phyloP scores from a whole-genome alignment of 2,329 filamentous ascomycete species.

The Cladosporium sp. region DNA sequence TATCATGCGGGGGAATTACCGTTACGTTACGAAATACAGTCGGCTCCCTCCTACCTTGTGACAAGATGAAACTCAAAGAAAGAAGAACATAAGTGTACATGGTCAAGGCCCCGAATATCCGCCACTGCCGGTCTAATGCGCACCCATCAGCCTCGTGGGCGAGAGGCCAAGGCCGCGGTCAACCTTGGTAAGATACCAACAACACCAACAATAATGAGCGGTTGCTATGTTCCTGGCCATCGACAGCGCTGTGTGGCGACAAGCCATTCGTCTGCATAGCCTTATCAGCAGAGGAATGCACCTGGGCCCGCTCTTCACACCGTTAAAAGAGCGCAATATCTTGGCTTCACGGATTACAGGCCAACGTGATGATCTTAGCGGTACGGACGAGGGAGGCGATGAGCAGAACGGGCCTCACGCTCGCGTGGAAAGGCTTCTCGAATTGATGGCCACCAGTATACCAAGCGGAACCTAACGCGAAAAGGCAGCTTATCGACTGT shows the following conservation, averaged over 20 bases:
- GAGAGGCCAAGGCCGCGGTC: conserved; percentile 17
- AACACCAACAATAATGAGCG: background rate
- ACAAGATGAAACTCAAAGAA: conserved; percentile 1
- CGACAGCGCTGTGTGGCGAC: conserved; percentile 4
- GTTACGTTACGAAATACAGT: conserved; percentile 7
- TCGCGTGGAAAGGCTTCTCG: conserved; percentile 20
- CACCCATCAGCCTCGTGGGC: conserved; percentile 5
- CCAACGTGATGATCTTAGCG: conserved; percentile 10
- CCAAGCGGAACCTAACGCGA: conserved; percentile 19
- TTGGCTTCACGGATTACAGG: conserved; percentile 16
- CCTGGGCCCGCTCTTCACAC: conserved; percentile 14
- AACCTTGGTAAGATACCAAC: conserved; percentile 18
- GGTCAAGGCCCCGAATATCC: conserved; percentile 19
- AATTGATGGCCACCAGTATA: conserved; percentile 11
- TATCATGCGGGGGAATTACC: background rate
- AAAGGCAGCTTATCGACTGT: conserved; percentile 19
- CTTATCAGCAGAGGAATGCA: conserved; percentile 19
- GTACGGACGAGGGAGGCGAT: conserved; percentile 8
- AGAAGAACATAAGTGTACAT: background rate
- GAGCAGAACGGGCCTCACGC: background rate
- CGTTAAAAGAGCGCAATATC: conserved; percentile 8
- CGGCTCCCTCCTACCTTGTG: background rate
- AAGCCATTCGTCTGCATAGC: conserved; percentile 16
- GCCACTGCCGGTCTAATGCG: conserved; percentile 9
- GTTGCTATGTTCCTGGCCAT: conserved; percentile 4